These are phyloP conservation scores for Lasiodiplodia sp. DNA, from an alignment of 2,329 filamentous ascomycete genomes.

Conservation along the genomic window DNA sequence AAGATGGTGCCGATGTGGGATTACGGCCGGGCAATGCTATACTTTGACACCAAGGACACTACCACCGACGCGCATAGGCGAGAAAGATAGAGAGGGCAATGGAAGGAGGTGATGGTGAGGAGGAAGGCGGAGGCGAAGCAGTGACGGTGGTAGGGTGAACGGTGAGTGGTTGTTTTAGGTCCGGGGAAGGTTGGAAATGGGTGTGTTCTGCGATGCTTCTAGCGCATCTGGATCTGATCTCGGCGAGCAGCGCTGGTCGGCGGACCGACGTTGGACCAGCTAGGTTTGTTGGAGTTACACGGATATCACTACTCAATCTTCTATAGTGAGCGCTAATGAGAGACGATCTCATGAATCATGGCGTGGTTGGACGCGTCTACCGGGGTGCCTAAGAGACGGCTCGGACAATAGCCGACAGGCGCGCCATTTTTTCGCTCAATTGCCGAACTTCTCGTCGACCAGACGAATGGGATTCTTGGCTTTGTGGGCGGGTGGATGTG, in stretches of 20 bases:
- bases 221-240: background rate
- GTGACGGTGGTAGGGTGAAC: background rate
- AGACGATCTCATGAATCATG: background rate
- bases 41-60: conserved; percentile 56
- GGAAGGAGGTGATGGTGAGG: background rate
- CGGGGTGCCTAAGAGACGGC: background rate
- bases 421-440: background rate
- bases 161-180: background rate
- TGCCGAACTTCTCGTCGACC: background rate
- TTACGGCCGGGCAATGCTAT: conserved; percentile 66
- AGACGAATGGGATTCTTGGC: background rate
- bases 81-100: conserved; percentile 42
- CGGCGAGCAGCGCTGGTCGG: background rate
- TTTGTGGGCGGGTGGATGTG: background rate
- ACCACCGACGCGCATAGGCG: conserved; percentile 56
- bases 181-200: background rate
- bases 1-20: conserved; percentile 78
- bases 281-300: background rate
- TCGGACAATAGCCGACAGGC: background rate
- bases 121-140: conserved; percentile 4
- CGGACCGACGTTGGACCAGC: background rate
- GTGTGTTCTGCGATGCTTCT: background rate
- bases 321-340: background rate
- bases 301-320: background rate
- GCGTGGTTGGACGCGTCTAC: background rate